Evolutionary conservation across 139 green algal species (phyloP).

Genomic region (Chlorella sp.): DNA sequence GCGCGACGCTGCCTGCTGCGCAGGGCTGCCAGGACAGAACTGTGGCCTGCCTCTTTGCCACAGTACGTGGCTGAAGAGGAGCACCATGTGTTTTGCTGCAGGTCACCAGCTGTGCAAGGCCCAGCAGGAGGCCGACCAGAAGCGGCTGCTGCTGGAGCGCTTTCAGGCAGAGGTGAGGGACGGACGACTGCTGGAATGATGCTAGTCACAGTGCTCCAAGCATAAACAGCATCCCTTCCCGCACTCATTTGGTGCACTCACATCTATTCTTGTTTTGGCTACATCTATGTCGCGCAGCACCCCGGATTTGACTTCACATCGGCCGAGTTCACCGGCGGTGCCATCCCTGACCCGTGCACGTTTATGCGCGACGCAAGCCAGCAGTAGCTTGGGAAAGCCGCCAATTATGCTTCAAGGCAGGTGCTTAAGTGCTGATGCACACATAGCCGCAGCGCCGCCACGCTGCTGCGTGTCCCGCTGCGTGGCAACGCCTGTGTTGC

Average conservation of each 20-base stretch:
- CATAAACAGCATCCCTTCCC: background rate
- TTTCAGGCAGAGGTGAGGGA: constrained; percentile 87
- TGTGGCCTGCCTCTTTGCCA: too few relatives aligned
- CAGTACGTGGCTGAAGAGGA: background rate
- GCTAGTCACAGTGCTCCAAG: background rate
- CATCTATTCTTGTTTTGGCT: background rate
- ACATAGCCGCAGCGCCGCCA: too few relatives aligned
- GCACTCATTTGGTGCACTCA: background rate
- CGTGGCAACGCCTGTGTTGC: too few relatives aligned
- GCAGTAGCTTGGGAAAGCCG: too few relatives aligned
- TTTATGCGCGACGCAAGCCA: constrained; percentile 80
- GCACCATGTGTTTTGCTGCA: background rate
- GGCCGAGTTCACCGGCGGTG: constrained; percentile 80
- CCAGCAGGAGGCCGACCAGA: constrained; percentile 70
- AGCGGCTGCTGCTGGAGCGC: constrained; percentile 91
- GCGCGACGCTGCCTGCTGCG: background rate
- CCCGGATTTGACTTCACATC: constrained; percentile 95
- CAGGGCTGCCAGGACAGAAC: background rate
- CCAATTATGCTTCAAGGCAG: too few relatives aligned
- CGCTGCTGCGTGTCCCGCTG: too few relatives aligned
- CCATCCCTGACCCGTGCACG: constrained; percentile 79
- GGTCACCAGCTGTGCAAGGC: constrained; percentile 78
- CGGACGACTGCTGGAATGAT: background rate
- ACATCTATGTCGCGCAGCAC: constrained; percentile 71
- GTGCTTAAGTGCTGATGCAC: too few relatives aligned